Evolutionary conservation across 768 basidiomycete species (phyloP).

Genomic region (Crassisporium funariophilum): DNA sequence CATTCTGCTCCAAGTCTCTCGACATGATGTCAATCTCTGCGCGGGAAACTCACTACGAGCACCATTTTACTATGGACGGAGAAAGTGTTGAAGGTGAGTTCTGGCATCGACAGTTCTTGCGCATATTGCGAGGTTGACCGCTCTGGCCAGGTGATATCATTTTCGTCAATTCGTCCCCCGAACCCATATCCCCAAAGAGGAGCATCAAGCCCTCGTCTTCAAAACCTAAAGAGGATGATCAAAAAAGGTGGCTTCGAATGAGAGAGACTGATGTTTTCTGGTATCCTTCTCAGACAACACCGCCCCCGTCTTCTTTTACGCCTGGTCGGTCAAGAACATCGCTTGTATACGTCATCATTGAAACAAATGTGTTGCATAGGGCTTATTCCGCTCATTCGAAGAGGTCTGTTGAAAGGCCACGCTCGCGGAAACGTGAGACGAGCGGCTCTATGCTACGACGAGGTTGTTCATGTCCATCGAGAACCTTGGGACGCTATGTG

Average conservation of each 20-base stretch:
- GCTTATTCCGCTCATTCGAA: slow-evolving; percentile 63
- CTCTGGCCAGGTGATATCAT: neutral
- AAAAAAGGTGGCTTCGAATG: slow-evolving; percentile 19
- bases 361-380: slow-evolving; percentile 38
- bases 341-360: neutral
- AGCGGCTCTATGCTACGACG: slow-evolving; percentile 67
- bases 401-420: slow-evolving; percentile 54
- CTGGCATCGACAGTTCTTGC: neutral
- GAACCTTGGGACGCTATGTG: slow-evolving; percentile 66
- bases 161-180: no score
- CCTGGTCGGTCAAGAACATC: slow-evolving; percentile 48
- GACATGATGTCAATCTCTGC: slow-evolving; percentile 33
- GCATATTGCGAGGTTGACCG: no score
- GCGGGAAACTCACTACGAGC: slow-evolving; percentile 58
- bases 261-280: slow-evolving; percentile 61
- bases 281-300: slow-evolving; percentile 46
- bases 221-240: slow-evolving; percentile 5
- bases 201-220: neutral
- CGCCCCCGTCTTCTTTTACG: slow-evolving; percentile 57
- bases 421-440: slow-evolving; percentile 48
- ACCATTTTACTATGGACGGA: slow-evolving; percentile 38
- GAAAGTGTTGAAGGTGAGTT: slow-evolving; percentile 7
- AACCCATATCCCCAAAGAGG: neutral
- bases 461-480: slow-evolving; percentile 56
- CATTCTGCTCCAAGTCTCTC: slow-evolving; percentile 51